Conservation (phyloP, 164 flowering plant species). For the Stephania japonica region DNA sequence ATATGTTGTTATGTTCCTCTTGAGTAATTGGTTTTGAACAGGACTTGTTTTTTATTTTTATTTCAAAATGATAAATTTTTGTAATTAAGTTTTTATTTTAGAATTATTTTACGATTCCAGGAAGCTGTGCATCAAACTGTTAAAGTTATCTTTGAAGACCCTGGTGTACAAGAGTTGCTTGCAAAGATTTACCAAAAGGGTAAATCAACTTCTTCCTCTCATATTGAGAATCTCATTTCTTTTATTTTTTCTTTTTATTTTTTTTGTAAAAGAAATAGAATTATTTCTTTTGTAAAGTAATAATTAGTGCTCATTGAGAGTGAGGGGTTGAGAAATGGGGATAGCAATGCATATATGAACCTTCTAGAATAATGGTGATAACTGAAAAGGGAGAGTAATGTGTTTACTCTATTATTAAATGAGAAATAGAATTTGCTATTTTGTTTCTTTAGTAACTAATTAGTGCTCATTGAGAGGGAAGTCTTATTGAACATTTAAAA, state of each 20-base stretch:
- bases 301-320: neutral
- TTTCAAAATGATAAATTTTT: neutral
- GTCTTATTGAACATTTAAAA: too few species aligned
- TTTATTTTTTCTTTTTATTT: neutral
- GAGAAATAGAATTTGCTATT: too few species aligned
- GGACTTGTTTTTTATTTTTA: too few species aligned
- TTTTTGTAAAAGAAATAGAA: too few species aligned
- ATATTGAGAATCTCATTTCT: neutral
- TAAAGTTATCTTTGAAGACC: constrained; percentile 90
- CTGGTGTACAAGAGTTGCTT: constrained; percentile 90
- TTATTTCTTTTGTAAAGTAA: neutral
- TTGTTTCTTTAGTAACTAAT: too few species aligned
- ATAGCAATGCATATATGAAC: neutral
- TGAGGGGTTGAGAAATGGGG: neutral
- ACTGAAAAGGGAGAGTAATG: neutral
- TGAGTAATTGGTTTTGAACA: too few species aligned
- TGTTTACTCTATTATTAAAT: neutral
- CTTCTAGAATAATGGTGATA: neutral
- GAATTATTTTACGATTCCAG: constrained; percentile 33
- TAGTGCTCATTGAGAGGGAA: too few species aligned
- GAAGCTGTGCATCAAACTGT: constrained; percentile 94
- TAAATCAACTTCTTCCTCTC: constrained; percentile 11
- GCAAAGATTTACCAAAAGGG: constrained; percentile 94
- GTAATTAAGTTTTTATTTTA: neutral
- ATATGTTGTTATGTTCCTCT: neutral